Evolutionary conservation across 345 rosid species (phyloP).

Genomic region (Fremontodendron californicum): DNA sequence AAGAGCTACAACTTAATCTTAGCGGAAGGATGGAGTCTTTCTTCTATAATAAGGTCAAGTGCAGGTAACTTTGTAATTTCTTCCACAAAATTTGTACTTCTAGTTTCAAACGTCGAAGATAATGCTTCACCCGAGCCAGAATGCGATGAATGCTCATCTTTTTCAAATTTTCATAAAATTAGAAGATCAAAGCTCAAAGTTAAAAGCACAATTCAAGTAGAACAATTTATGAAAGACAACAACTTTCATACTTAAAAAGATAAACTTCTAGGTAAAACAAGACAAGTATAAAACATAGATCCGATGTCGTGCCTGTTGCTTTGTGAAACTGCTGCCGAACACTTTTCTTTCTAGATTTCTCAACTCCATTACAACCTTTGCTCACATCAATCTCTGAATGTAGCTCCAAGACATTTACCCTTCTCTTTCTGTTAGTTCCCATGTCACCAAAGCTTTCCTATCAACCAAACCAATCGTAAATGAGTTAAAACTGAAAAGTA

Average conservation of each 20-base stretch:
- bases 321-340: neutral
- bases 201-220: neutral
- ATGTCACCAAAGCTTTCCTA: constrained; percentile 12
- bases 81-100: constrained; percentile 16
- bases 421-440: constrained; percentile 24
- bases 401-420: constrained; percentile 11
- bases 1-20: constrained; percentile 85
- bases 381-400: constrained; percentile 6
- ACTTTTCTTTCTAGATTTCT: constrained; percentile 24
- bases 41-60: constrained; percentile 23
- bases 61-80: constrained; percentile 14
- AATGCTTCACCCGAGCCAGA: constrained; percentile 13
- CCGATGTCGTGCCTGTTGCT: constrained; percentile 20
- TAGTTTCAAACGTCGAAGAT: neutral
- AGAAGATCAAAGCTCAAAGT: neutral
- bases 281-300: too few relatives aligned
- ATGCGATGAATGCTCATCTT: constrained; percentile 25
- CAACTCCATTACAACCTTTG: constrained; percentile 10
- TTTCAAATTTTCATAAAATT: constrained; percentile 21
- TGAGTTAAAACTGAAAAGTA: neutral
- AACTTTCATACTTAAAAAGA: neutral
- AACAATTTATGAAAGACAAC: neutral
- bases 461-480: neutral
- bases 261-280: neutral
- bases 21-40: constrained; percentile 24